Evolutionary conservation across 305 asterid species (phyloP).

Genomic region (Fraxinus sp.): DNA sequence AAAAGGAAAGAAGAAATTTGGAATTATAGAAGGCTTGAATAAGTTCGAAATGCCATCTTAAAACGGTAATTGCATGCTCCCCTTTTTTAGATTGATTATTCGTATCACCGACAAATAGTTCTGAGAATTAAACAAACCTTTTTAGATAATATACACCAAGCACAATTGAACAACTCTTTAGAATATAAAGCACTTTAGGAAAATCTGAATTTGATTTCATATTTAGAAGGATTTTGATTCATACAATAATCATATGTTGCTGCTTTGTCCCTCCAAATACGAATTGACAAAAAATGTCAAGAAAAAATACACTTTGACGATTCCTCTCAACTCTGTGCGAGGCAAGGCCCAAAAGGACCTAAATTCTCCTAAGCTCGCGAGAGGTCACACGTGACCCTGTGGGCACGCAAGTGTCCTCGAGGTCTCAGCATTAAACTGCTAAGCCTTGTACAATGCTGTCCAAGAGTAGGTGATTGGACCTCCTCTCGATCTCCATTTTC

Average conservation of each 20-base stretch:
- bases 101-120: background rate
- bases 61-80: background rate
- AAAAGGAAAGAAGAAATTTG: background rate
- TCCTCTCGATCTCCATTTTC: background rate
- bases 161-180: background rate
- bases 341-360: background rate
- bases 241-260: no score
- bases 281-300: no score
- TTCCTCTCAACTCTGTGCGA: background rate
- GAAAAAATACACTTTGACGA: background rate
- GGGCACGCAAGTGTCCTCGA: background rate
- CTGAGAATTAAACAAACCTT: background rate
- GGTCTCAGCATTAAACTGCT: background rate
- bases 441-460: background rate
- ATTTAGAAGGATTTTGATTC: background rate
- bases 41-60: background rate
- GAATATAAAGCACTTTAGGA: background rate
- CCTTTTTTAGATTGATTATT: background rate
- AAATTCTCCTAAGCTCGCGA: background rate
- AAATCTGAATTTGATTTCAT: background rate
- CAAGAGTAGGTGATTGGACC: background rate
- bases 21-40: background rate
- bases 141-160: background rate
- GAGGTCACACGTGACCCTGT: background rate
- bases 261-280: background rate